These are phyloP conservation scores for Syzygium oleosum DNA, from an alignment of 345 rosid genomes.

Conservation along the genomic window DNA sequence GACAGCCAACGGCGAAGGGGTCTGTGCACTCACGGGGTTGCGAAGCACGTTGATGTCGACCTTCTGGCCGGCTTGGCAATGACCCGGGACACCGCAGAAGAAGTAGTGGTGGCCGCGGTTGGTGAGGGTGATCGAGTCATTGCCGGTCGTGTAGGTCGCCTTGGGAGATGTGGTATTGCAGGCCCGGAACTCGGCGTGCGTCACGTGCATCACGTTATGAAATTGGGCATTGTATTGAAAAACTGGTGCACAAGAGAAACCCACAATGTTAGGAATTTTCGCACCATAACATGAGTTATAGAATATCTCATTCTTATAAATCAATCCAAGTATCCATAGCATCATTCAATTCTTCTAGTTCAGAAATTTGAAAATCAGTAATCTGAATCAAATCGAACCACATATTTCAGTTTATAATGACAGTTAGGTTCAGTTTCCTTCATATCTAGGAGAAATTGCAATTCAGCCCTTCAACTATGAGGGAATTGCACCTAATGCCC, in stretches of 20 bases:
- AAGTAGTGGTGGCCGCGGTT: conserved; percentile 80
- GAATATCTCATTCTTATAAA: neutral
- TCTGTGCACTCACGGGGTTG: conserved; percentile 13
- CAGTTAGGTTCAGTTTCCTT: neutral
- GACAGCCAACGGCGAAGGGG: conserved; percentile 15
- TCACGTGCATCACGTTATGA: conserved; percentile 90
- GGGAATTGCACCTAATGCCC: neutral
- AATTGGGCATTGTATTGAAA: conserved; percentile 75
- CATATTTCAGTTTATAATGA: neutral
- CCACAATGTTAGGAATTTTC: neutral
- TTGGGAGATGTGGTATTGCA: conserved; percentile 82
- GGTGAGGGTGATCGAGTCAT: conserved; percentile 69
- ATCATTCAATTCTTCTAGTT: neutral
- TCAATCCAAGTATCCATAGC: neutral
- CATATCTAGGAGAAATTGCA: neutral
- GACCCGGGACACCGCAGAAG: conserved; percentile 90
- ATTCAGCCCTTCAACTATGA: neutral
- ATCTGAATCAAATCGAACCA: neutral
- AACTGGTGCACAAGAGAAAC: conserved; percentile 23
- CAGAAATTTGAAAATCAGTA: neutral
- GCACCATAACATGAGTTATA: neutral
- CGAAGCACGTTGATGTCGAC: conserved; percentile 73
- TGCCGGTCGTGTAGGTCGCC: conserved; percentile 79
- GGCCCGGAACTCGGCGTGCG: conserved; percentile 60
- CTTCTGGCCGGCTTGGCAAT: conserved; percentile 84